These are phyloP conservation scores for Limonomyces culmigenus DNA, from an alignment of 1,284 basidiomycete species.

Conservation along the genomic window DNA sequence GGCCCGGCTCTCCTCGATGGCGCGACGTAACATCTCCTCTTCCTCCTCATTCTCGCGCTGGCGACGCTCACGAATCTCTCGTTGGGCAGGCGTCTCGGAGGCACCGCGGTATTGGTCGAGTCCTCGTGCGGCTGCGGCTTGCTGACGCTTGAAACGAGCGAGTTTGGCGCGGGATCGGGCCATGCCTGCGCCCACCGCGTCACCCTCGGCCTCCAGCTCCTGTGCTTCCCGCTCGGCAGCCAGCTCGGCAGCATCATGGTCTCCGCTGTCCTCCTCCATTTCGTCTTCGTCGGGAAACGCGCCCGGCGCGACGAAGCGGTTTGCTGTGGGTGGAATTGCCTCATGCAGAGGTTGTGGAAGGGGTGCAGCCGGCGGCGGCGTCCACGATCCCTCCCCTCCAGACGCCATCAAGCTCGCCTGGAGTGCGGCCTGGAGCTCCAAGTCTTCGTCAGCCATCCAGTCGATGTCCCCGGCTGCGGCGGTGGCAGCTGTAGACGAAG, in stretches of 20 bases:
- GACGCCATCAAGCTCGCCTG: conserved; percentile 67
- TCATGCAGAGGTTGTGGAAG: too few species aligned
- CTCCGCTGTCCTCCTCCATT: background rate
- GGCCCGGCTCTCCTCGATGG: conserved; percentile 28
- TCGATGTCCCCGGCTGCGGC: conserved; percentile 10
- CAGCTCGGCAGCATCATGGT: conserved; percentile 3
- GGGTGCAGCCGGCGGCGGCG: too few species aligned
- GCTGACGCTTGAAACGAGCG: conserved; percentile 48
- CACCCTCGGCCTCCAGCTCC: too few species aligned
- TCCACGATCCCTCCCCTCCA: too few species aligned
- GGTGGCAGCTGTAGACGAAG: too few species aligned
- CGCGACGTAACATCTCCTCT: conserved; percentile 38
- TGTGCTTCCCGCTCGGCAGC: too few species aligned
- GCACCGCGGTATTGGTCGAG: background rate
- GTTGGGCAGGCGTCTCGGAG: too few species aligned
- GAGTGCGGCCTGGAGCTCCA: conserved; percentile 71
- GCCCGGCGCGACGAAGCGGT: too few species aligned
- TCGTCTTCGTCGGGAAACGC: background rate
- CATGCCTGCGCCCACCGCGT: conserved; percentile 51
- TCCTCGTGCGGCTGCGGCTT: conserved; percentile 52
- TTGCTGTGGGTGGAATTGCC: too few species aligned
- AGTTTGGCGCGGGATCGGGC: conserved; percentile 45
- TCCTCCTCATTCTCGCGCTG: conserved; percentile 21
- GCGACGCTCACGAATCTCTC: too few species aligned
- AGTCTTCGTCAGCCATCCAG: conserved; percentile 68